Base-by-base conservation (phyloP, 805 yeast genomes). In the Ogataea nonfermentans region DNA sequence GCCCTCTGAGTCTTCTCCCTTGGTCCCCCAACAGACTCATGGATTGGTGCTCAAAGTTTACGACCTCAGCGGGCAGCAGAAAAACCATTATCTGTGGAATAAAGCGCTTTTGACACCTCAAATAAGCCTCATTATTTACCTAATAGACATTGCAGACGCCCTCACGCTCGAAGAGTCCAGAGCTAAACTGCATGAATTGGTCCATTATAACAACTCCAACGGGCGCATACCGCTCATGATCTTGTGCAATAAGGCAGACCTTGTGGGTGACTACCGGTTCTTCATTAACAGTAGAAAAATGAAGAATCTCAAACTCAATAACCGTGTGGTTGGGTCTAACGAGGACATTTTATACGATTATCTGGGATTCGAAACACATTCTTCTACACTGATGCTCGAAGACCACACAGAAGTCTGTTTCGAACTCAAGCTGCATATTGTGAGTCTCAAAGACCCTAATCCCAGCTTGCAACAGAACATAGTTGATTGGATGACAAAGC, bases 61-160 rank as follows among this genome's bases (percentile, higher is more conserved):
- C 34, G 67, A 62, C 41, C 34, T 59, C 25, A 55, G 63, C 40
- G 67, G 67, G 7, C 67, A 62, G 31, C 32, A 32, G 24, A 51
- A 51, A 30, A 43, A 51, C 28, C 59, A 51, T 10, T 24, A 51
- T 16, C 11, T 48, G 7, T 62, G 66, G 66, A 16, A 29, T 10
- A 44, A 47, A 11, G 28, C 36, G 10, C 23, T 55, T 11, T 29
- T 17, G 30, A 12, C 37, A 28, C 2, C 40, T 4, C 31, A 30
- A 5, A 25, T 49, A 8, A 51, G 45, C 16, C 44, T 57, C 22
- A 51, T 62, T 1, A 29, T 62, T 2, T 62, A 48, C 38, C 41
- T 56, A 22, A 43, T 62, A 16, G 66, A 62, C 40, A 32, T 61
- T 6, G 49, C 63, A 7, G 66, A 62, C 48, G 29, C 43, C 5